Conservation (phyloP, 306 rosid species). For the Erythrophleum fordii region DNA sequence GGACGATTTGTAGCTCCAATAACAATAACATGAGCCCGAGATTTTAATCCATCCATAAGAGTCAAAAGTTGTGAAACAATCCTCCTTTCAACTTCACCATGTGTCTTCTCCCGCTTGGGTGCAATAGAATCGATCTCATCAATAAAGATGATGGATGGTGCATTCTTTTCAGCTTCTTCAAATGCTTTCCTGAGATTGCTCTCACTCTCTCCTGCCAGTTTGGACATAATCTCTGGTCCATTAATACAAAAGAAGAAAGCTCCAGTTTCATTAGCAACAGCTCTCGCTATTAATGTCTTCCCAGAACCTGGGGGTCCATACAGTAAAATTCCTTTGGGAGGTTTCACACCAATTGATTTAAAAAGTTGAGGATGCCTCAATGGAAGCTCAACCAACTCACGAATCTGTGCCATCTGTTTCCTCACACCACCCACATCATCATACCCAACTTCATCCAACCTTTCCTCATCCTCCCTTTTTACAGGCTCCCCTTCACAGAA, state of each 20-base stretch:
- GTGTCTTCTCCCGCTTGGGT: constrained; percentile 71
- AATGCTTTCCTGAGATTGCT: constrained; percentile 71
- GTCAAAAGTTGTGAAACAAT: constrained; percentile 72
- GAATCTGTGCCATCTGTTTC: constrained; percentile 77
- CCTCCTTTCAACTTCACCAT: constrained; percentile 73
- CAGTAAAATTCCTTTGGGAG: constrained; percentile 71
- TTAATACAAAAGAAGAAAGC: constrained; percentile 75
- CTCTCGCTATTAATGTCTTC: constrained; percentile 67
- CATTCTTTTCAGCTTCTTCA: constrained; percentile 76
- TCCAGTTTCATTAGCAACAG: constrained; percentile 74
- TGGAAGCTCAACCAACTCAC: constrained; percentile 72
- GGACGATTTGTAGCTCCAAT: constrained; percentile 79
- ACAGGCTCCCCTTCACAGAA: constrained; percentile 71
- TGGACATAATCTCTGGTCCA: constrained; percentile 75
- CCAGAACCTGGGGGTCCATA: constrained; percentile 82
- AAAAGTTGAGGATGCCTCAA: constrained; percentile 74
- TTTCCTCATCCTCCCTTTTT: constrained; percentile 68
- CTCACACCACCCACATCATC: constrained; percentile 81
- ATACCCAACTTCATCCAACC: constrained; percentile 67
- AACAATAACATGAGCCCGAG: constrained; percentile 67
- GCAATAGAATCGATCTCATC: constrained; percentile 77
- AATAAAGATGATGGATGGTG: constrained; percentile 71
- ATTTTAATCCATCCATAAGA: constrained; percentile 69
- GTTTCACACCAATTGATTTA: constrained; percentile 72
- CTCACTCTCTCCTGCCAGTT: constrained; percentile 74